Percentiles rank a stretch among this genome's conserved stretches.
Evolutionary conservation across 164 flowering plant genomes (phyloP).

Genomic region (Paratinospora sagittata): DNA sequence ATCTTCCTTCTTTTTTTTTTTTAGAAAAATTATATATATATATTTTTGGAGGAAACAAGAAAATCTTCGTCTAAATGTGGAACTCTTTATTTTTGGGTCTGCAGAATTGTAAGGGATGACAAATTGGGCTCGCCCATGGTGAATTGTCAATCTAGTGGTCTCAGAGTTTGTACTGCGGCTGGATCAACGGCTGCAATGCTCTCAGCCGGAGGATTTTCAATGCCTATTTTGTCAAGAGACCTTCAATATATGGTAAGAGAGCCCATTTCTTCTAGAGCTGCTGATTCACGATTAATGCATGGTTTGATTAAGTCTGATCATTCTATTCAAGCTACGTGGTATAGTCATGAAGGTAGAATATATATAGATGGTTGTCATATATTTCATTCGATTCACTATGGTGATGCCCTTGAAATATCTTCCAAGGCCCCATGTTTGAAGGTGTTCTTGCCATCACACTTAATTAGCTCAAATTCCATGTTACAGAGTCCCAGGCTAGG

Average conservation of each 20-base stretch:
- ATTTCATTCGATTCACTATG: constrained; percentile 35
- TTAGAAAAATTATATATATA: not conserved
- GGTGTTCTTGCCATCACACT: constrained; percentile 54
- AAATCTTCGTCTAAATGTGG: not conserved
- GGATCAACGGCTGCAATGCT: constrained; percentile 96
- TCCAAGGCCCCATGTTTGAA: constrained; percentile 62
- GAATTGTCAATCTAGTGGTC: constrained; percentile 76
- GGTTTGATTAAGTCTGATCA: constrained; percentile 51
- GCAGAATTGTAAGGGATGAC: constrained; percentile 46
- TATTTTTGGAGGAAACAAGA: too few species aligned
- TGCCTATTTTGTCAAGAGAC: constrained; percentile 60
- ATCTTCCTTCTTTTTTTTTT: not conserved
- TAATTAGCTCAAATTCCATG: constrained; percentile 10
- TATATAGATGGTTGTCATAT: constrained; percentile 83
- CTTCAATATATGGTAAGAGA: constrained; percentile 96
- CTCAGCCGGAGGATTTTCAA: constrained; percentile 79
- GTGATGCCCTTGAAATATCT: constrained; percentile 63
- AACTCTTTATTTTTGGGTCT: not conserved
- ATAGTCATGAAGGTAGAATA: constrained; percentile 49
- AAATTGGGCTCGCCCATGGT: constrained; percentile 34
- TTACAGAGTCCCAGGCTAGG: not conserved
- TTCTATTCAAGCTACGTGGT: constrained; percentile 67
- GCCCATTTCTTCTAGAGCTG: constrained; percentile 50
- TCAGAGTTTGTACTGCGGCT: constrained; percentile 86
- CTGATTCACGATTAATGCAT: constrained; percentile 46